Percentiles rank a stretch among this genome's conserved stretches.
Evolutionary conservation across 352 stramenopile species (phyloP).

Genomic region (Peronospora destructor): DNA sequence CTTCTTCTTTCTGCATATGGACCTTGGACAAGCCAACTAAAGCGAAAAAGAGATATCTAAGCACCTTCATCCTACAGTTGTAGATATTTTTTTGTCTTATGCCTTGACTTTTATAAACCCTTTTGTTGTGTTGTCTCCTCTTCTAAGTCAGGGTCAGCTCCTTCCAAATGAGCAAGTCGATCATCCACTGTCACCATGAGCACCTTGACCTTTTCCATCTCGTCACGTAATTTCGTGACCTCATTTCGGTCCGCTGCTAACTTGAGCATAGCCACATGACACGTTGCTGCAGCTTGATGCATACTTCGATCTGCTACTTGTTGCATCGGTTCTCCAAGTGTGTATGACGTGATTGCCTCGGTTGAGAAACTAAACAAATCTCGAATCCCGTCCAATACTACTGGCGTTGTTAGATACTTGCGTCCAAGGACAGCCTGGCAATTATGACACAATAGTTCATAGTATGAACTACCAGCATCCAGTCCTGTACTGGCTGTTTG

Average conservation of each 20-base stretch:
- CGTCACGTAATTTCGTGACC: constrained; percentile 43
- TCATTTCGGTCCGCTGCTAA: constrained; percentile 46
- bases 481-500: constrained; percentile 44
- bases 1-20: constrained; percentile 1
- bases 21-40: neutral
- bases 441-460: constrained; percentile 71
- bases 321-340: constrained; percentile 60
- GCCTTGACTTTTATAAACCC: constrained; percentile 4
- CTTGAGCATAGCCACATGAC: constrained; percentile 29
- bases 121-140: constrained; percentile 15
- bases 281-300: constrained; percentile 29
- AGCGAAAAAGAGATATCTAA: neutral
- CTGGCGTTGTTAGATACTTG: constrained; percentile 68
- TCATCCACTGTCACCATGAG: constrained; percentile 71
- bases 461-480: constrained; percentile 65
- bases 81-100: constrained; percentile 5
- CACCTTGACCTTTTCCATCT: constrained; percentile 76
- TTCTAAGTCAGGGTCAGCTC: constrained; percentile 39
- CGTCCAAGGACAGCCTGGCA: constrained; percentile 73
- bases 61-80: constrained; percentile 11
- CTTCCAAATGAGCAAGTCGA: constrained; percentile 55
- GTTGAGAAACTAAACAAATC: constrained; percentile 70
- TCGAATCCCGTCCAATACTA: constrained; percentile 52
- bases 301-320: constrained; percentile 7
- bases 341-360: constrained; percentile 67